Conservation (phyloP, 148 eudicot species). For the Dysphania ambrosioides region DNA sequence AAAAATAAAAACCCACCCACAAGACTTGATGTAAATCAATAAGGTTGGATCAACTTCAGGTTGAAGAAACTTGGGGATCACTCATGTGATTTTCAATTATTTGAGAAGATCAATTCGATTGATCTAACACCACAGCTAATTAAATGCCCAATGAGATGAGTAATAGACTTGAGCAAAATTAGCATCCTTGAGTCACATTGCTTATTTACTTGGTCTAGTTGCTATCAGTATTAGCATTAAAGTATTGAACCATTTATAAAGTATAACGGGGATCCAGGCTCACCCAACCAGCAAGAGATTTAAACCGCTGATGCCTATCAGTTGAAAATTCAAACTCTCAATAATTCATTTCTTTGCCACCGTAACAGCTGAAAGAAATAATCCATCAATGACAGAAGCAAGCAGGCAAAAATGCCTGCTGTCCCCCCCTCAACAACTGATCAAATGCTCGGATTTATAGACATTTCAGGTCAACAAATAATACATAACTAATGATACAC, state of each 20-base stretch:
- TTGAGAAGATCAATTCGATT: background rate
- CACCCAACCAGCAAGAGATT: too few relatives aligned
- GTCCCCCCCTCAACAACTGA: background rate
- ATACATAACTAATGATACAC: conserved; percentile 21
- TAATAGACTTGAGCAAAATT: too few relatives aligned
- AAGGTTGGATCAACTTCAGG: too few relatives aligned
- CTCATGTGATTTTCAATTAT: too few relatives aligned
- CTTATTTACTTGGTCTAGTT: too few relatives aligned
- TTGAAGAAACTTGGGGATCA: too few relatives aligned
- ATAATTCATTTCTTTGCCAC: background rate
- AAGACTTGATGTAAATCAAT: too few relatives aligned
- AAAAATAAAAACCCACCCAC: too few relatives aligned
- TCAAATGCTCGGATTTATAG: conserved; percentile 10
- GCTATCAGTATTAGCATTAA: too few relatives aligned
- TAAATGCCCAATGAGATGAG: background rate
- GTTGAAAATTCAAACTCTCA: background rate
- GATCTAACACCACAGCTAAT: background rate
- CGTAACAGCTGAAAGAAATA: background rate
- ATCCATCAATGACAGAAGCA: background rate
- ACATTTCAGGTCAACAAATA: background rate
- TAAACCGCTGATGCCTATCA: background rate
- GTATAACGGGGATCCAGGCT: background rate
- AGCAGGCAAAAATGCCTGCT: background rate
- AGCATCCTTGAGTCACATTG: too few relatives aligned
- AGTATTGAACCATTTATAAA: too few relatives aligned